Conservation (phyloP, 345 rosid species). For the Acer campestre region DNA sequence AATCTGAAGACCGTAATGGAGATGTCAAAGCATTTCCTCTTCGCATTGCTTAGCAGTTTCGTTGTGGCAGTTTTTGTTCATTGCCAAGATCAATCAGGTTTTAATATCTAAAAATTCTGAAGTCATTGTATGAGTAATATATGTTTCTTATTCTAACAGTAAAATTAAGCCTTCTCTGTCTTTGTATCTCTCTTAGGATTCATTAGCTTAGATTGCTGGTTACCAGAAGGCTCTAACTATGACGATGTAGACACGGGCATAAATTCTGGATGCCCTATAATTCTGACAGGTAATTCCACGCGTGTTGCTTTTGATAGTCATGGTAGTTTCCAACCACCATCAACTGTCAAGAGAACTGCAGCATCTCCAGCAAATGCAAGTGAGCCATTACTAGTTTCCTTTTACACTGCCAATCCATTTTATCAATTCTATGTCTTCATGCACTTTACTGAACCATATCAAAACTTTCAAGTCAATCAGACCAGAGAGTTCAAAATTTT, state of each 20-base stretch:
- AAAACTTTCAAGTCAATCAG: too few species aligned
- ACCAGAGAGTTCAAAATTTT: too few species aligned
- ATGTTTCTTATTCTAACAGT: not conserved
- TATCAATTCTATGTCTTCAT: too few species aligned
- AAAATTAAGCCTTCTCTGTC: not conserved
- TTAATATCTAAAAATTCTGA: not conserved
- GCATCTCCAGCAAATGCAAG: too few species aligned
- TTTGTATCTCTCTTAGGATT: constrained; percentile 23
- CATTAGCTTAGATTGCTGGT: constrained; percentile 42
- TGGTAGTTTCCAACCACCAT: too few species aligned
- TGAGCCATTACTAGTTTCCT: too few species aligned
- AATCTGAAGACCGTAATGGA: not conserved
- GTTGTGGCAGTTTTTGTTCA: constrained; percentile 17
- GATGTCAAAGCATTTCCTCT: constrained; percentile 5
- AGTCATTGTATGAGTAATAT: too few species aligned
- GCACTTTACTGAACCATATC: too few species aligned
- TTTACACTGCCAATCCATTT: too few species aligned
- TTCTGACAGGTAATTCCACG: too few species aligned
- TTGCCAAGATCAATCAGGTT: constrained; percentile 44
- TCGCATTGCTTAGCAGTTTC: constrained; percentile 23
- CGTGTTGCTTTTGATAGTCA: too few species aligned
- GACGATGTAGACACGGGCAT: constrained; percentile 32
- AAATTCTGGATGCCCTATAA: constrained; percentile 11
- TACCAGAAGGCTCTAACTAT: constrained; percentile 29
- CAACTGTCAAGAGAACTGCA: too few species aligned